These are phyloP conservation scores for Priceomyces carsonii DNA, from an alignment of 805 yeast genomes.

Conservation along the genomic window DNA sequence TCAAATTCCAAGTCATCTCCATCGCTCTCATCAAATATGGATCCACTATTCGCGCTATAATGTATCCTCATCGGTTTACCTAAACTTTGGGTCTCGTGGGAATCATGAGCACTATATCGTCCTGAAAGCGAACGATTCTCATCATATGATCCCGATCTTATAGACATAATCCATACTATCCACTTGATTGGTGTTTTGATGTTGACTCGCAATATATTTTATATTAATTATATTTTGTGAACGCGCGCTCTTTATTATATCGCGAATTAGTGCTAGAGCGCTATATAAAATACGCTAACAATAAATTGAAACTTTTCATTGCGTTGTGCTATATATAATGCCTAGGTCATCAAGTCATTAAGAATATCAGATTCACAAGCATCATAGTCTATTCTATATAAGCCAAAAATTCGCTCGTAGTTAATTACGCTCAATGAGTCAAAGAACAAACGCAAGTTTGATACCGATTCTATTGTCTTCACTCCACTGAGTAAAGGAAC, in stretches of 20 bases:
- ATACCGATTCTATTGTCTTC: slow-evolving; percentile 36
- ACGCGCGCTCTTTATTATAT: too few relatives aligned
- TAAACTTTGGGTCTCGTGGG: too few relatives aligned
- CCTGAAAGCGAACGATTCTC: background rate
- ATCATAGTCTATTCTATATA: slow-evolving; percentile 31
- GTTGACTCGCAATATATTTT: too few relatives aligned
- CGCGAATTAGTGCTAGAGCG: too few relatives aligned
- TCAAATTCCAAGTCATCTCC: slow-evolving; percentile 30
- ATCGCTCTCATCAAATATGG: slow-evolving; percentile 6
- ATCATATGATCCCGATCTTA: background rate
- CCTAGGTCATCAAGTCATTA: slow-evolving; percentile 49
- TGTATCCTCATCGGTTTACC: slow-evolving; percentile 2
- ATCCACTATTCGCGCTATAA: slow-evolving; percentile 1
- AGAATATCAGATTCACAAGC: slow-evolving; percentile 58
- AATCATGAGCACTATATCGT: too few relatives aligned
- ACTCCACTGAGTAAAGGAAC: slow-evolving; percentile 50
- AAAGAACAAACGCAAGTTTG: slow-evolving; percentile 62
- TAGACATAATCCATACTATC: slow-evolving; percentile 5
- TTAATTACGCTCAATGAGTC: slow-evolving; percentile 62
- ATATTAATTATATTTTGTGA: too few relatives aligned
- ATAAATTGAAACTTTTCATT: too few relatives aligned
- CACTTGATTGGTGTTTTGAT: too few relatives aligned
- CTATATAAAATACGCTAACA: too few relatives aligned
- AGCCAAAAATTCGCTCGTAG: slow-evolving; percentile 65
- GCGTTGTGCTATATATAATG: too few relatives aligned